Conservation (phyloP, 768 basidiomycete genomes). For the Favolaschia claudopus region DNA sequence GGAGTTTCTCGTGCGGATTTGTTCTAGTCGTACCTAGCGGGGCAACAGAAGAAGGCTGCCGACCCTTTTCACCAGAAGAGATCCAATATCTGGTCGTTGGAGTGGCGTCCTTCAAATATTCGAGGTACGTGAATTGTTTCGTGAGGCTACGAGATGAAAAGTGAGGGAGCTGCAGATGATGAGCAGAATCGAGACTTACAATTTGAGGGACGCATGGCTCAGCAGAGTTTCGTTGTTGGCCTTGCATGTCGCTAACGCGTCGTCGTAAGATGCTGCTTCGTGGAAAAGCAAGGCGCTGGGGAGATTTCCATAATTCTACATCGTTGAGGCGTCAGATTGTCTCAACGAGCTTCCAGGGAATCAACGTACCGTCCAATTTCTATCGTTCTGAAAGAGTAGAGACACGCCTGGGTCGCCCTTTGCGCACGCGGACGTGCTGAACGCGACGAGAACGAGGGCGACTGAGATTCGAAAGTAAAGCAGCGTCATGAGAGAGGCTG, state of each 20-base stretch:
- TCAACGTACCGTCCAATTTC: constrained; percentile 26
- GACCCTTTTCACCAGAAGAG: not conserved
- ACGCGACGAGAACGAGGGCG: too few relatives aligned
- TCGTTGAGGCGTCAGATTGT: not conserved
- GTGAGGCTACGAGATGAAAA: not conserved
- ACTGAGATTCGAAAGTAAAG: too few relatives aligned
- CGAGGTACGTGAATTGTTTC: constrained; percentile 18
- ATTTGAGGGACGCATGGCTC: not conserved
- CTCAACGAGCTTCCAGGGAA: not conserved
- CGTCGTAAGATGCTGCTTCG: constrained; percentile 10
- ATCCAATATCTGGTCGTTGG: not conserved
- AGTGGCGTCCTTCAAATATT: constrained; percentile 12
- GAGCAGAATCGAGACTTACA: not conserved
- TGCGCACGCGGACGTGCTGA: too few relatives aligned
- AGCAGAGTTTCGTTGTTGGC: constrained; percentile 20
- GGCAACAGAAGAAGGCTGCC: not conserved
- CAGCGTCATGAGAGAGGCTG: too few relatives aligned
- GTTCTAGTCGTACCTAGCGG: not conserved
- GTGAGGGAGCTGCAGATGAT: not conserved
- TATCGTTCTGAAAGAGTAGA: constrained; percentile 27
- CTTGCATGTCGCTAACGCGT: constrained; percentile 19
- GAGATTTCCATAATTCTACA: constrained; percentile 17
- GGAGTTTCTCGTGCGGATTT: not conserved
- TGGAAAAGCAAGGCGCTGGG: constrained; percentile 27
- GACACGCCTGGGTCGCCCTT: constrained; percentile 14